A percentile compares a stretch with the other conserved stretches of the same genome.
Conservation (phyloP, 768 basidiomycete genomes). For the Lentinula sp. region DNA sequence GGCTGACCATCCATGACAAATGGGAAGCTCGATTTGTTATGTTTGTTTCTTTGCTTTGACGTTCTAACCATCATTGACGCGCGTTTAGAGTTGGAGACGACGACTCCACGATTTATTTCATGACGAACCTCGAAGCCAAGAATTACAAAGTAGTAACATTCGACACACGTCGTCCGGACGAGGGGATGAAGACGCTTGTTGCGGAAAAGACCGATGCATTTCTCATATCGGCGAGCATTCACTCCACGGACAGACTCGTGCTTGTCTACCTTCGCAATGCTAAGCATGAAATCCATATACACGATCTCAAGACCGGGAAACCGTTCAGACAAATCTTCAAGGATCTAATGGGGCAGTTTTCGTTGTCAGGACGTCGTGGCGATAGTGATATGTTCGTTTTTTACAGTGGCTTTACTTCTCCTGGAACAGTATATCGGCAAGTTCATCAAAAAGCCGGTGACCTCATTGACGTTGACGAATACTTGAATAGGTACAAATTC, state of each 20-base stretch:
- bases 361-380: not conserved
- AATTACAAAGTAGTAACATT: constrained; percentile 1
- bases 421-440: not conserved
- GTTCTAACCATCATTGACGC: not conserved
- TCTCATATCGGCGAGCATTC: constrained; percentile 3
- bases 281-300: constrained; percentile 1
- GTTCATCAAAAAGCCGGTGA: not conserved
- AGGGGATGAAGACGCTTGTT: not conserved
- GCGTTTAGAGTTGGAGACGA: constrained; percentile 1
- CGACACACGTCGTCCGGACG: not conserved
- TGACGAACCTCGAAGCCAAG: not conserved
- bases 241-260: not conserved
- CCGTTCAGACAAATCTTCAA: not conserved
- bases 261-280: constrained; percentile 3
- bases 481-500: not conserved
- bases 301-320: not conserved
- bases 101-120: not conserved
- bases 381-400: constrained; percentile 3
- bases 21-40: not conserved
- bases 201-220: not conserved
- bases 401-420: constrained; percentile 1
- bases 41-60: not conserved
- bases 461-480: not conserved
- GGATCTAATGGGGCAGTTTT: not conserved
- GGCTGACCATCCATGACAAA: not conserved